A percentile compares a stretch with the other conserved stretches of the same genome.
These are phyloP conservation scores for Auriculariales sp. DNA, from an alignment of 768 basidiomycete genomes.

Conservation along the genomic window DNA sequence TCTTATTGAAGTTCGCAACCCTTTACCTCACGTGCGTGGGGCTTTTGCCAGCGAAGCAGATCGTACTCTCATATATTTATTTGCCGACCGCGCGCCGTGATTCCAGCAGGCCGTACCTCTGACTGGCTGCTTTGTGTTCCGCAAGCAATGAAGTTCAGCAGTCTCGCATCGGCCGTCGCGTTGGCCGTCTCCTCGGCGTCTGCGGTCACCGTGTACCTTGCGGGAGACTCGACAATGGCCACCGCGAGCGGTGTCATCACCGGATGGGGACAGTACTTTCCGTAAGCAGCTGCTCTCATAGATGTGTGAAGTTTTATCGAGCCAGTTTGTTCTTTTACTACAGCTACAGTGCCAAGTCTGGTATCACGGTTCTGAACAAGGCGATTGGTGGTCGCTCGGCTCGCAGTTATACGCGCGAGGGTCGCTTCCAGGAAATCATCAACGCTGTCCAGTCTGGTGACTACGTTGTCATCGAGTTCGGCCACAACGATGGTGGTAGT, in stretches of 20 bases:
- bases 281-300: not conserved
- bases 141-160: not conserved
- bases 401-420: slow-evolving; percentile 33
- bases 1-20: too few species aligned
- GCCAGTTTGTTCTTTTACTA: not conserved
- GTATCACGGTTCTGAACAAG: slow-evolving; percentile 28
- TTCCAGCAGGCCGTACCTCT: too few species aligned
- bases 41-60: too few species aligned
- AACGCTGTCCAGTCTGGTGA: slow-evolving; percentile 15
- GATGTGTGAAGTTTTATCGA: too few species aligned
- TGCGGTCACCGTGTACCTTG: slow-evolving; percentile 11
- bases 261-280: slow-evolving; percentile 2
- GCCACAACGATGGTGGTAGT: slow-evolving; percentile 27
- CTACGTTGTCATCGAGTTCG: slow-evolving; percentile 29
- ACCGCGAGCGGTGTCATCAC: slow-evolving; percentile 9
- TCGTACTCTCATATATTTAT: too few species aligned
- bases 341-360: not conserved
- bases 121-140: too few species aligned
- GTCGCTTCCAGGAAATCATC: slow-evolving; percentile 25
- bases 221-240: slow-evolving; percentile 15
- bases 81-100: too few species aligned
- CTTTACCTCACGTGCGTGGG: too few species aligned
- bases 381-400: slow-evolving; percentile 33
- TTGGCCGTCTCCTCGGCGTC: not conserved
- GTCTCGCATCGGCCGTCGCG: not conserved